Evolutionary conservation across 805 yeast species (phyloP).

Genomic region (Candida andamanensis): DNA sequence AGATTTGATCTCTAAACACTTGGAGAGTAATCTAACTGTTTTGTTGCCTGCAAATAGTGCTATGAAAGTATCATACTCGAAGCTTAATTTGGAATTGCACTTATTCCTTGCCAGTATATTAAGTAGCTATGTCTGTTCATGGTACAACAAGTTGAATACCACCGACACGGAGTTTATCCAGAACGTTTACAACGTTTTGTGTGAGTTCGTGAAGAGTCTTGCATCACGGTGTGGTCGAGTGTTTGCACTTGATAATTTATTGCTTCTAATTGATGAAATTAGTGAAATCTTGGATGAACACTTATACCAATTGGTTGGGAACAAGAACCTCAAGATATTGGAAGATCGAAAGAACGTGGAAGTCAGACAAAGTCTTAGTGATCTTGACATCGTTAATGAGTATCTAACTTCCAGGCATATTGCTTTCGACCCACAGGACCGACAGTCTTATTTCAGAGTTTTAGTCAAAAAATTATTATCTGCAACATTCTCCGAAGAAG

Average conservation of each 20-base stretch:
- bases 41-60: slow-evolving; percentile 17
- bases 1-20: slow-evolving; percentile 18
- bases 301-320: slow-evolving; percentile 12
- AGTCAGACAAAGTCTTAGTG: background rate
- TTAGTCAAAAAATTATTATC: slow-evolving; percentile 18
- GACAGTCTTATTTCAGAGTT: slow-evolving; percentile 18
- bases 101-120: slow-evolving; percentile 29
- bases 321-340: slow-evolving; percentile 10
- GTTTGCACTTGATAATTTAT: slow-evolving; percentile 9
- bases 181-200: slow-evolving; percentile 19
- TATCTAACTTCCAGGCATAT: slow-evolving; percentile 16
- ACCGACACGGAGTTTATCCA: slow-evolving; percentile 25
- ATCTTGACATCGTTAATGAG: slow-evolving; percentile 8
- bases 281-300: slow-evolving; percentile 20
- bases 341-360: slow-evolving; percentile 7
- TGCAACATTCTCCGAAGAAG: slow-evolving; percentile 9
- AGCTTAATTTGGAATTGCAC: slow-evolving; percentile 32
- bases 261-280: slow-evolving; percentile 21
- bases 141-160: slow-evolving; percentile 29
- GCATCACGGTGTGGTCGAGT: slow-evolving; percentile 6
- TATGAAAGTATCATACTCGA: slow-evolving; percentile 11
- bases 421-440: slow-evolving; percentile 13
- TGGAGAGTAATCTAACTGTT: slow-evolving; percentile 24
- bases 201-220: slow-evolving; percentile 18
- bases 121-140: slow-evolving; percentile 17